Evolutionary conservation across 352 stramenopile species (phyloP), one percentile per base, ranked within the genome.

Genomic region (Globisporangium emineosum): DNA sequence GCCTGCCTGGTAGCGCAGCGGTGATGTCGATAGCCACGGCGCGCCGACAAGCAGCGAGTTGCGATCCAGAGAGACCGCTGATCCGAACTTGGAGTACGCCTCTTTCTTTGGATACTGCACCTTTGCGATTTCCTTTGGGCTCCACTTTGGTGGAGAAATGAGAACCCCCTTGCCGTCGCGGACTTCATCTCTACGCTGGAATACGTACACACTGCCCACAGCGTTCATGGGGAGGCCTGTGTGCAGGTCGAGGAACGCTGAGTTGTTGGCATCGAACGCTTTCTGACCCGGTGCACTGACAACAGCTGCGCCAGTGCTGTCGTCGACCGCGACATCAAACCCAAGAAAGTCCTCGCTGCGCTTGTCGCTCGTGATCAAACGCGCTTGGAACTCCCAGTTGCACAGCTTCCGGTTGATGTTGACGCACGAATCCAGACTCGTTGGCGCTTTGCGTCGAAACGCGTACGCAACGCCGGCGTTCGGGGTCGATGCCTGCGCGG

Each of bases 281-380:
- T 72, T 69, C 54, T 91, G 82, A 2, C 83, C 81, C 33, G 91
- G 80, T 25, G 91, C 90, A 13, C 79, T 70, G 35, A 98, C 70
- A 7, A 97, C 76, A 12, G 90, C 91, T 12, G 94, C 70, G 3
- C 93, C 93, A 15, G 78, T 80, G 13, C 69, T 65, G 49, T 97
- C 80, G 45, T 98, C 86, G 0, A 98, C 75, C 19, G 73, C 90
- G 13, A 98, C 89, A 53, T 77, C 87, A 33, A 80, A 88, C 1
- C 93, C 94, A 60, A 98, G 97, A 2, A 75, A 33, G 67, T 97
- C 90, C 8, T 90, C 83, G 7, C 60, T 72, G 45, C 90, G 82
- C 69, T 97, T 97, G 72, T 98, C 94, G 47, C 86, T 97, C 29
- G 92, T 76, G 30, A 91, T 71, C 21, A 98, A 64, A 12, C 90